These are phyloP conservation scores for Ophiocytium majus DNA, from an alignment of 352 stramenopile species.

Conservation along the genomic window DNA sequence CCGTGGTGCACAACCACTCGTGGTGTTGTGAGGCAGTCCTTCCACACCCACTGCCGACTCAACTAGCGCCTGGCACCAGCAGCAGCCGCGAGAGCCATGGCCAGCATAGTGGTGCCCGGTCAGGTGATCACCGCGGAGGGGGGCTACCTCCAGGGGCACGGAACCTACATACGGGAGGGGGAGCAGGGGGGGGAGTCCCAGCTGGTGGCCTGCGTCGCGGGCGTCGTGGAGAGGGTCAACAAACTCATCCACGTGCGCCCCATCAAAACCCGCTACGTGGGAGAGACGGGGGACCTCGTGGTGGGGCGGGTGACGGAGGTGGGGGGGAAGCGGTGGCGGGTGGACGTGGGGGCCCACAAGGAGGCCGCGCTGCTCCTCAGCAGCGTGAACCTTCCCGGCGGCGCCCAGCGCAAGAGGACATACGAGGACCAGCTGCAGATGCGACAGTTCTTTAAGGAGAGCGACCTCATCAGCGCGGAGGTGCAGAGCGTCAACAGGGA, in stretches of 20 bases:
- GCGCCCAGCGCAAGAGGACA: conserved; percentile 89
- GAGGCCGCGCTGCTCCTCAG: conserved; percentile 81
- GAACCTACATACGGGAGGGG: conserved; percentile 84
- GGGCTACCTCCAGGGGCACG: conserved; percentile 81
- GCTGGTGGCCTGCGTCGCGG: conserved; percentile 84
- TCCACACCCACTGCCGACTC: too few relatives aligned
- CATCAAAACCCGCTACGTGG: conserved; percentile 61
- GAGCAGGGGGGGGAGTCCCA: conserved; percentile 62
- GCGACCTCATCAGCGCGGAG: conserved; percentile 87
- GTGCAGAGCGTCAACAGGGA: conserved; percentile 46
- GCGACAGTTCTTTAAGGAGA: conserved; percentile 87
- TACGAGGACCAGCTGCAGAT: conserved; percentile 95
- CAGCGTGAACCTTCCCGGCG: conserved; percentile 88
- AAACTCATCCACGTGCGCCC: conserved; percentile 90
- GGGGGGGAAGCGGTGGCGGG: conserved; percentile 87
- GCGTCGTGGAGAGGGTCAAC: conserved; percentile 91
- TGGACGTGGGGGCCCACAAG: conserved; percentile 72
- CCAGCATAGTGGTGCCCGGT: conserved; percentile 19
- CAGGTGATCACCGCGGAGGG: conserved; percentile 56
- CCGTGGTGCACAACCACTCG: too few relatives aligned
- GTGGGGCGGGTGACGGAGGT: conserved; percentile 90
- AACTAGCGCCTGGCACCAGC: too few relatives aligned
- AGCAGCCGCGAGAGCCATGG: too few relatives aligned
- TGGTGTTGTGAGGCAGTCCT: too few relatives aligned
- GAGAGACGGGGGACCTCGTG: conserved; percentile 92